A percentile compares a stretch with the other conserved stretches of the same genome.
These are phyloP conservation scores for Gomphus bonarii DNA, from an alignment of 1,284 basidiomycete genomes.

Conservation along the genomic window DNA sequence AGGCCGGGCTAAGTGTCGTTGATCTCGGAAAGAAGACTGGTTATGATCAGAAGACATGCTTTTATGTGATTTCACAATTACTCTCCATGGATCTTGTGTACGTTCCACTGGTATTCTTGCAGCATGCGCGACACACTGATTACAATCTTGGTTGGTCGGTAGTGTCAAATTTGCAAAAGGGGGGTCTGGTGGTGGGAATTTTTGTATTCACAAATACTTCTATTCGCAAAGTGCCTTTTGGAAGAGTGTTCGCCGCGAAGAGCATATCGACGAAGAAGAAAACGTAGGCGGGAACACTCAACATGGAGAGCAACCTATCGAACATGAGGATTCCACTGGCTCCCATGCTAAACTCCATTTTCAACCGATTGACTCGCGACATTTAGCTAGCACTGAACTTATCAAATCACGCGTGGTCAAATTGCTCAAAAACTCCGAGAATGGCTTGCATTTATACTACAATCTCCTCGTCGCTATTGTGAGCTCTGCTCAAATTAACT, in stretches of 20 bases:
- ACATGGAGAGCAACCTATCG: conserved; percentile 10
- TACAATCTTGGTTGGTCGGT: conserved; percentile 5
- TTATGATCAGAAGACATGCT: conserved; percentile 85
- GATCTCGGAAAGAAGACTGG: conserved; percentile 69
- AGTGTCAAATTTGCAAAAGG: conserved; percentile 68
- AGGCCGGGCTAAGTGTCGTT: conserved; percentile 67
- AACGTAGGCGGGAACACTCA: conserved; percentile 32
- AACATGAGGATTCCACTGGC: background rate
- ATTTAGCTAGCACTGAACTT: conserved; percentile 61
- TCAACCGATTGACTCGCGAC: conserved; percentile 62
- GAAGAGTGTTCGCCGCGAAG: conserved; percentile 62
- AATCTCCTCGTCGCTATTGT: conserved; percentile 65
- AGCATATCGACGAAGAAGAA: conserved; percentile 29
- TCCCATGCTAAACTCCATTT: conserved; percentile 33
- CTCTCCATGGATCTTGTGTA: conserved; percentile 67
- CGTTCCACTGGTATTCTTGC: conserved; percentile 19
- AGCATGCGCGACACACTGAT: background rate
- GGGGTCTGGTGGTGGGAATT: conserved; percentile 59
- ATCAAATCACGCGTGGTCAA: conserved; percentile 57
- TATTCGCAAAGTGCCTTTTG: conserved; percentile 60
- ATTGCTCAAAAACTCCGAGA: conserved; percentile 54
- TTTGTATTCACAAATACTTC: conserved; percentile 70
- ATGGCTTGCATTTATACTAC: conserved; percentile 54
- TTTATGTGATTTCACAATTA: conserved; percentile 72
- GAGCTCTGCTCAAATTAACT: conserved; percentile 18